Conservation (phyloP, 1,139 yeast species). For the Scheffersomyces illinoinensis region DNA sequence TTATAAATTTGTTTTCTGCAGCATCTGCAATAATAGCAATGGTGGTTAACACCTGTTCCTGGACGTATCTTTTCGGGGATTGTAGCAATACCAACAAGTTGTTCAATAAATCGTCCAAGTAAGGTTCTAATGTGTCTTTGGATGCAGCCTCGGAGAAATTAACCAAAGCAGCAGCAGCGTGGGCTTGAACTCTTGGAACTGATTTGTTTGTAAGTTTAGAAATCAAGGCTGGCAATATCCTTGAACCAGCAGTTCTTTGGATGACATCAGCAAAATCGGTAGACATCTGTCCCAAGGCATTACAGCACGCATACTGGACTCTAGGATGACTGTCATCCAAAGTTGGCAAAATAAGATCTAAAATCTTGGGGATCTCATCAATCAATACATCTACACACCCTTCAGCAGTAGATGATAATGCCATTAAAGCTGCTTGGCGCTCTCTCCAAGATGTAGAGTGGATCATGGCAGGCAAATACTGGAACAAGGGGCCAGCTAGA, state of each 20-base stretch:
- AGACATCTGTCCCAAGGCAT: constrained; percentile 96
- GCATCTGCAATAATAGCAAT: constrained; percentile 98
- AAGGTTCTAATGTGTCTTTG: constrained; percentile 85
- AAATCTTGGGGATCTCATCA: constrained; percentile 74
- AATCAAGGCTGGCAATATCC: constrained; percentile 84
- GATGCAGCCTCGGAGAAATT: constrained; percentile 92
- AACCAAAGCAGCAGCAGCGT: constrained; percentile 97
- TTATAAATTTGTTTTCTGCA: constrained; percentile 85
- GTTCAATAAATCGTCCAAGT: constrained; percentile 74
- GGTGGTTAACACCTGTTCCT: constrained; percentile 94
- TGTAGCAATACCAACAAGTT: constrained; percentile 68
- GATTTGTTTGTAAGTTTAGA: constrained; percentile 70
- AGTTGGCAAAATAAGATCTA: constrained; percentile 82
- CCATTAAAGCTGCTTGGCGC: constrained; percentile 97
- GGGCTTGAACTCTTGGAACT: constrained; percentile 93
- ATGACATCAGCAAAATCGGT: constrained; percentile 92
- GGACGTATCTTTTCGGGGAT: constrained; percentile 89
- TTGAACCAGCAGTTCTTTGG: constrained; percentile 76
- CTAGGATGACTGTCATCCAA: constrained; percentile 84
- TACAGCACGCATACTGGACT: constrained; percentile 96
- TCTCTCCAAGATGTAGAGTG: constrained; percentile 83
- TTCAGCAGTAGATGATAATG: constrained; percentile 93
- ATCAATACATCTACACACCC: constrained; percentile 92
- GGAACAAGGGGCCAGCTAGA: constrained; percentile 83
- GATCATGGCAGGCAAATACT: constrained; percentile 81